These are phyloP conservation scores for Solanum clarkiae DNA, from an alignment of 257 asterid species.

Conservation along the genomic window DNA sequence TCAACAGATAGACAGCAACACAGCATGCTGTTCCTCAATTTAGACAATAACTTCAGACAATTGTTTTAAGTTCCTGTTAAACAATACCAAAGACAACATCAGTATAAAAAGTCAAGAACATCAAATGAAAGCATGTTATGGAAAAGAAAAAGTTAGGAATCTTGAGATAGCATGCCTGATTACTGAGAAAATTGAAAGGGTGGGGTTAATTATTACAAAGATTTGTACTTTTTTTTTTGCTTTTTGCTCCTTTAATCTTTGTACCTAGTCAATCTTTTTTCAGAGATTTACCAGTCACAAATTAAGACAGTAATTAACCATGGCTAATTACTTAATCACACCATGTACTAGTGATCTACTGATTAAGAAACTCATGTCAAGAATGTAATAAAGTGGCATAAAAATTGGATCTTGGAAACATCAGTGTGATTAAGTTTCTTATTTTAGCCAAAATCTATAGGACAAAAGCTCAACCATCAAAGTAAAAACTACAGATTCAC, in stretches of 20 bases:
- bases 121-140: neutral
- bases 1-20: constrained; percentile 66
- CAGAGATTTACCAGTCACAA: neutral
- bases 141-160: neutral
- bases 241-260: neutral
- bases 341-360: too few relatives aligned
- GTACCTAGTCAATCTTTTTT: neutral
- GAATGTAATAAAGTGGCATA: neutral
- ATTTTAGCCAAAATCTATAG: neutral
- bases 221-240: neutral
- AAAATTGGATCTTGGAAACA: neutral
- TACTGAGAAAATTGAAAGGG: neutral
- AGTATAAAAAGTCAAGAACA: neutral
- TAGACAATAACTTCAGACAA: neutral
- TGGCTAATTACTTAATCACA: too few relatives aligned
- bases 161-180: neutral
- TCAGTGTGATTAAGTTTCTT: neutral
- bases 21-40: constrained; percentile 68
- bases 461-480: neutral
- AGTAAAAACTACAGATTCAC: neutral
- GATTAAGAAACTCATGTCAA: neutral
- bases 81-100: neutral
- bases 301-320: neutral
- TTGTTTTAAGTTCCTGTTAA: constrained; percentile 19
- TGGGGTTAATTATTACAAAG: neutral